Conservation (phyloP, 208 protist genomes). For the Crithidia mellificae region DNA sequence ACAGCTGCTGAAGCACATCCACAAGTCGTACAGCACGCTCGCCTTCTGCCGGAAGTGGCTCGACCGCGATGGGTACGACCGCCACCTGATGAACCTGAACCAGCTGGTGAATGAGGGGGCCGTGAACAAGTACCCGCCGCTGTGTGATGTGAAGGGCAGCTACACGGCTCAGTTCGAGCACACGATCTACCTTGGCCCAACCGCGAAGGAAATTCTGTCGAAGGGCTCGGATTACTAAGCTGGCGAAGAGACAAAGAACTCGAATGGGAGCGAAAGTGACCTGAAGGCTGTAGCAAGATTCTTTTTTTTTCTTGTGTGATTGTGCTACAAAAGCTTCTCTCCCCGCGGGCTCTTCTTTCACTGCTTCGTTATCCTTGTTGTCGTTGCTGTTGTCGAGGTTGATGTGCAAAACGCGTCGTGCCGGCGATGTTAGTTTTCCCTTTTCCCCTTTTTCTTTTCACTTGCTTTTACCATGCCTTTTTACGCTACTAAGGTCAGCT, state of each 20-base stretch:
- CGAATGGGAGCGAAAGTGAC: constrained; percentile 16
- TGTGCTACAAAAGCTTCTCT: too few species aligned
- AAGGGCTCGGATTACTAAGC: constrained; percentile 96
- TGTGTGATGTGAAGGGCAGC: constrained; percentile 95
- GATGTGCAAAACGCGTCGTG: not conserved
- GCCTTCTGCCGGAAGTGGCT: constrained; percentile 98
- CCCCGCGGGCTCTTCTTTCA: too few species aligned
- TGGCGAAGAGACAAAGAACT: not conserved
- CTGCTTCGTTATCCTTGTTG: too few species aligned
- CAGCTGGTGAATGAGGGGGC: constrained; percentile 87
- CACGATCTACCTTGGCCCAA: constrained; percentile 94
- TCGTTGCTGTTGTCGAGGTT: too few species aligned
- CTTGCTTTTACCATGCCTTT: too few species aligned
- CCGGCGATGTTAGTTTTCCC: not conserved
- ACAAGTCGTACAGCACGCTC: constrained; percentile 94
- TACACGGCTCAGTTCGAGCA: constrained; percentile 99
- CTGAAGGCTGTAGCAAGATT: not conserved
- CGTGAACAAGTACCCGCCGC: constrained; percentile 96
- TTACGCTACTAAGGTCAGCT: too few species aligned
- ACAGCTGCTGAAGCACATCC: constrained; percentile 91
- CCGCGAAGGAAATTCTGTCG: constrained; percentile 96
- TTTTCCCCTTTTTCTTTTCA: too few species aligned
- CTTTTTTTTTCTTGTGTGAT: too few species aligned
- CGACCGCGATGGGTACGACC: constrained; percentile 92
- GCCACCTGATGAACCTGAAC: constrained; percentile 89